These are phyloP conservation scores for Cyclostephanos invisitatus DNA, from an alignment of 108 stramenopile species.

Conservation along the genomic window DNA sequence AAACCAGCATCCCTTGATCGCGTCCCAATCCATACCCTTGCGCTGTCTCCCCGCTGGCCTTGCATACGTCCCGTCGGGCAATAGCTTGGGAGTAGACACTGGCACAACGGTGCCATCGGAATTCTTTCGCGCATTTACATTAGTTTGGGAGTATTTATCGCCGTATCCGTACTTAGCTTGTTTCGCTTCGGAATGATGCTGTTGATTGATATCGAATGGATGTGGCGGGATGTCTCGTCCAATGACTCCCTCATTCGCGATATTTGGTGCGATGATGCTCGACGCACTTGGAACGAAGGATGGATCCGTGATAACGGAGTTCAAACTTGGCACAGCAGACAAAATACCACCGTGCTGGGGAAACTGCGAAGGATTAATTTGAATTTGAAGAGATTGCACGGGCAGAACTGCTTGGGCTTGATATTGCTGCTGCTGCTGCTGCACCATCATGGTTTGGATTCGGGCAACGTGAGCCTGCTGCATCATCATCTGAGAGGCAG, in stretches of 20 bases:
- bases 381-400: neutral
- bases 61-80: constrained; percentile 66
- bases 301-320: constrained; percentile 1
- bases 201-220: neutral
- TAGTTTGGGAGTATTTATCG: constrained; percentile 68
- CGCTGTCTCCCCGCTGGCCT: constrained; percentile 74
- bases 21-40: constrained; percentile 87
- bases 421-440: constrained; percentile 16
- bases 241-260: neutral
- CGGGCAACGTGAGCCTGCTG: constrained; percentile 16
- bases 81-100: constrained; percentile 61
- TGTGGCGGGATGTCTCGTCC: neutral
- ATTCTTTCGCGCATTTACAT: constrained; percentile 56
- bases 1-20: constrained; percentile 72
- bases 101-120: constrained; percentile 78
- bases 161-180: constrained; percentile 28
- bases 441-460: constrained; percentile 13
- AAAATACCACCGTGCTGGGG: neutral
- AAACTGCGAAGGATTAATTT: neutral
- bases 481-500: neutral
- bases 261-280: constrained; percentile 2
- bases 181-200: neutral
- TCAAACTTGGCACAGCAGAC: neutral
- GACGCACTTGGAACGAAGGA: neutral
- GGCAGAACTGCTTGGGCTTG: neutral